These are phyloP conservation scores for Penicillium polonicum DNA, from an alignment of 2,329 filamentous ascomycete species.

Conservation along the genomic window DNA sequence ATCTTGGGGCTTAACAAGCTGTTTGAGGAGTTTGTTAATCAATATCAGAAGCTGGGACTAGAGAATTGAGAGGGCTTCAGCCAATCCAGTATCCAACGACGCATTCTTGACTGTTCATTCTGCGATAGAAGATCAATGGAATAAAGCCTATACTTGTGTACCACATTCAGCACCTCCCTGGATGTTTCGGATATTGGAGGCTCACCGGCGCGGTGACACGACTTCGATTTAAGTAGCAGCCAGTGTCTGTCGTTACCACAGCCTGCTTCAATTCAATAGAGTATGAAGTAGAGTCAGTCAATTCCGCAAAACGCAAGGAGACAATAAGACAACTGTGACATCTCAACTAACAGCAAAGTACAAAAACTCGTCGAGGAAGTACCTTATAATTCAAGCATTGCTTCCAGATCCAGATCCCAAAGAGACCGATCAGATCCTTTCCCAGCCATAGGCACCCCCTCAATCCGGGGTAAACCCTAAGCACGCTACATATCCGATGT, in stretches of 20 bases:
- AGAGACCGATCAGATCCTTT: not conserved
- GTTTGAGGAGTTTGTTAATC: conserved; percentile 21
- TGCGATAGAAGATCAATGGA: not conserved
- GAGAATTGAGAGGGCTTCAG: not conserved
- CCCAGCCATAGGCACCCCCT: not conserved
- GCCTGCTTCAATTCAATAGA: not conserved
- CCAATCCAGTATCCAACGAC: too few relatives aligned
- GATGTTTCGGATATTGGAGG: not conserved
- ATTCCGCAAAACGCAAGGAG: not conserved
- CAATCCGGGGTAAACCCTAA: not conserved
- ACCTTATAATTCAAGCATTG: not conserved
- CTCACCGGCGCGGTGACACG: too few relatives aligned
- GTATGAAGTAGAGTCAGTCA: not conserved
- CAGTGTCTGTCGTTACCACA: not conserved
- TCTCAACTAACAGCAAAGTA: not conserved
- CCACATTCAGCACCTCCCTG: not conserved
- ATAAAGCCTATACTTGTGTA: not conserved
- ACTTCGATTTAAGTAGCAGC: not conserved
- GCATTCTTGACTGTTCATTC: too few relatives aligned
- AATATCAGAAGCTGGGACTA: conserved; percentile 18
- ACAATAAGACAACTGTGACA: not conserved
- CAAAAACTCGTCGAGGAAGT: not conserved
- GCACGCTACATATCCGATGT: conserved; percentile 1
- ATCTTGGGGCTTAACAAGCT: conserved; percentile 19
- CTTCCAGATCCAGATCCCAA: not conserved